phyloP scores from a whole-genome alignment of 2,329 filamentous ascomycete species.

The Gnomoniopsis sp. region DNA sequence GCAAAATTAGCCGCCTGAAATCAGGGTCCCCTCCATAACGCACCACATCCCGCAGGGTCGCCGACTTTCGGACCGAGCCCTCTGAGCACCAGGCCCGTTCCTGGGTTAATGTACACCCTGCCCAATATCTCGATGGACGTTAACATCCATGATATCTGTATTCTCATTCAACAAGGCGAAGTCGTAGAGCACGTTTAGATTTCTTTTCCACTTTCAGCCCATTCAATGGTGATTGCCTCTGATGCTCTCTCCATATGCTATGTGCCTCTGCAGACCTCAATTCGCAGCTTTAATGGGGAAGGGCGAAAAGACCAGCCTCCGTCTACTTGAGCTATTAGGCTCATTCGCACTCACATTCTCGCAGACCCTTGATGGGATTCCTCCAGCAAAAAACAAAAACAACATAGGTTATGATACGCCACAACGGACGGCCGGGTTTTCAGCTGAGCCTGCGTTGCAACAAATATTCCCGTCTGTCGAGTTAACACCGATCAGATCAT shows the following conservation, averaged over 20 bases:
- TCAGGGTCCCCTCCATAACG: background rate
- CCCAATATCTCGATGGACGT: too few species aligned
- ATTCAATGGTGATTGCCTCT: too few species aligned
- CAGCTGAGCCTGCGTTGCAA: conserved; percentile 9
- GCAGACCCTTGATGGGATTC: too few species aligned
- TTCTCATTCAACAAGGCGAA: too few species aligned
- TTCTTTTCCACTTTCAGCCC: too few species aligned
- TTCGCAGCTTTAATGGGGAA: too few species aligned
- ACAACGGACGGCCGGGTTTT: conserved; percentile 5
- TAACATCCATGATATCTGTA: too few species aligned
- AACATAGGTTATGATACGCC: background rate
- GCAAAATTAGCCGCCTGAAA: conserved; percentile 8
- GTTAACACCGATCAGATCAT: conserved; percentile 12
- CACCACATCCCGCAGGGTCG: background rate
- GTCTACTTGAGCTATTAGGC: too few species aligned
- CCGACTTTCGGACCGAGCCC: conserved; percentile 5
- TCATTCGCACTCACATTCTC: background rate
- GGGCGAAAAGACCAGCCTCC: too few species aligned
- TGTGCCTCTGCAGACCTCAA: too few species aligned
- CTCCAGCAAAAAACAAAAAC: background rate
- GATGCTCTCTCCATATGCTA: too few species aligned
- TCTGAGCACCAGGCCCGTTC: background rate
- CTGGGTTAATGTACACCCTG: background rate
- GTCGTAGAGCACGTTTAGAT: too few species aligned
- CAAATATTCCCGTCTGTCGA: conserved; percentile 9